Evolutionary conservation across 2,329 filamentous ascomycete species (phyloP).

Genomic region (Fusarium xyrophilum): DNA sequence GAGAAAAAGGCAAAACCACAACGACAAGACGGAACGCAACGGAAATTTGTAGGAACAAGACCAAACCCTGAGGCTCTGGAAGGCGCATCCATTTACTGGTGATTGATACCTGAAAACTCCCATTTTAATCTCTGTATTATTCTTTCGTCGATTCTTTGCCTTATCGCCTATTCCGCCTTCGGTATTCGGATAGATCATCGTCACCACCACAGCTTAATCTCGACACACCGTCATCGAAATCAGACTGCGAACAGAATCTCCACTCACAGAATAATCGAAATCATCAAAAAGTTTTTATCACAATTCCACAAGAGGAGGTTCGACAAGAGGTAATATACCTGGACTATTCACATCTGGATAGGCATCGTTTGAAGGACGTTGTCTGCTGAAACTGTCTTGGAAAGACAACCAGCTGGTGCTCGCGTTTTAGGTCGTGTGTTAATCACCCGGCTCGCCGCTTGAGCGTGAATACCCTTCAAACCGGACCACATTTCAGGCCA

Average conservation of each 20-base stretch:
- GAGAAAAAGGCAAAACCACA: slow-evolving; percentile 23
- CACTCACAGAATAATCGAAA: slow-evolving; percentile 39
- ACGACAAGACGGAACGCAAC: slow-evolving; percentile 27
- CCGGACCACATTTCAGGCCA: slow-evolving; percentile 8
- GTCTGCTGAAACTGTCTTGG: slow-evolving; percentile 32
- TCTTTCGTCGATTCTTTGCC: slow-evolving; percentile 42
- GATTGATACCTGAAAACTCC: slow-evolving; percentile 39
- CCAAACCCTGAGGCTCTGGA: slow-evolving; percentile 36
- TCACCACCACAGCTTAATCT: slow-evolving; percentile 36
- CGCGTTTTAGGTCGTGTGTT: slow-evolving; percentile 34
- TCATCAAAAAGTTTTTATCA: slow-evolving; percentile 18
- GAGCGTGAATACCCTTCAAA: slow-evolving; percentile 36
- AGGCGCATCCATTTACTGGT: slow-evolving; percentile 43
- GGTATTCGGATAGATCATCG: slow-evolving; percentile 21
- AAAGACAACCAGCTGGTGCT: slow-evolving; percentile 38
- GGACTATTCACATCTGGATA: slow-evolving; percentile 35
- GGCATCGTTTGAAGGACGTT: slow-evolving; percentile 30
- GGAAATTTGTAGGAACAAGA: slow-evolving; percentile 36
- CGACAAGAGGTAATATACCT: slow-evolving; percentile 18
- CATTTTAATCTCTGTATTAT: slow-evolving; percentile 42
- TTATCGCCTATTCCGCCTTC: slow-evolving; percentile 32
- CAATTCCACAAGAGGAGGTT: slow-evolving; percentile 38
- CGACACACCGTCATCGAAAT: slow-evolving; percentile 28
- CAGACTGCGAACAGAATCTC: slow-evolving; percentile 38
- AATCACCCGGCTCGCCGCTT: slow-evolving; percentile 34